Evolutionary conservation across 2,329 filamentous ascomycete species (phyloP), one percentile per base, ranked within the genome.

Genomic region (Xylariaceae sp.): DNA sequence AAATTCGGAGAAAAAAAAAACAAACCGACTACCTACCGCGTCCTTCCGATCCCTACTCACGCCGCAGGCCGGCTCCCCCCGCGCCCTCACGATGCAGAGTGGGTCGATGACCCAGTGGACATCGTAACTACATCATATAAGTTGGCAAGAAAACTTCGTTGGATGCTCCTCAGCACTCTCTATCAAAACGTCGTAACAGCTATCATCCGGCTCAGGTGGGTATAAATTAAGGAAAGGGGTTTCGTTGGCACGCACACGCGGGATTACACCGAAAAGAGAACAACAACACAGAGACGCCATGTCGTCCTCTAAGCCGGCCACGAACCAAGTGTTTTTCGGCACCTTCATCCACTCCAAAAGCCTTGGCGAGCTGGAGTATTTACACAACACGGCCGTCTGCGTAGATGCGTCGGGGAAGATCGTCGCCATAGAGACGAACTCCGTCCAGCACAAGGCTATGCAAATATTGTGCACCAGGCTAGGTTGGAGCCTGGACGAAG

Each of bases 261-360:
- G n/a, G 34, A 19, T 3, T 32, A 18, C 12, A 15, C 21, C 8
- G 22, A 10, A 5, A 40, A 49, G 19, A 45, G 41, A 19, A 18
- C 22, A 18, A 42, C 34, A 30, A 22, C 7, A 32, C 10, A n/a
- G 19, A 8, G 19, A 10, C 26, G 53, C 15, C 46, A 68, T 68
- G 66, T 49, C 64, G 32, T 51, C 54, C 12, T 48, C 49, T 15
- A 47, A 42, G 41, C 55, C 52, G 16, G 41, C 57, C 13, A 68
- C 65, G 52, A 74, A 75, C 46, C 72, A 79, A 62, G 62, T 83
- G 18, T 79, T 81, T 60, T 64, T 77, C 36, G 81, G 81, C 54
- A 78, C 76, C 0, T 84, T 84, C 61, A 70, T 84, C 53, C 78
- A 83, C 67, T 75, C 76, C 66, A 76, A 72, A 58, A 70, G 67